Percentiles rank a stretch among this genome's conserved stretches.
phyloP scores from a whole-genome alignment of 371 early-diverging fungal species.

The Rhizomucor miehei region DNA sequence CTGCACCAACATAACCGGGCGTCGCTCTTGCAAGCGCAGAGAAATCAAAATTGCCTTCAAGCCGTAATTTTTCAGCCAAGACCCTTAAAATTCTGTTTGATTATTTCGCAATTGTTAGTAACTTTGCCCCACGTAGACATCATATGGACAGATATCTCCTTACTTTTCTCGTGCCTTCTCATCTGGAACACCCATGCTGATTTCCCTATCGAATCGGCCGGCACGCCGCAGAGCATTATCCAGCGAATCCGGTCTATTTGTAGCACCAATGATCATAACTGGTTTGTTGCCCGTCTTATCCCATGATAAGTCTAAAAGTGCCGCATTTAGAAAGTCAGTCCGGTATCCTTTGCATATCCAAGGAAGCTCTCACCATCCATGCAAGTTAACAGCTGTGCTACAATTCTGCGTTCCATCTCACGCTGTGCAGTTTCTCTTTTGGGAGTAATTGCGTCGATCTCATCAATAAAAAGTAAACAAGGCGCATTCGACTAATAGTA shows the following conservation, averaged over 20 bases:
- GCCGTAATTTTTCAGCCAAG: constrained; percentile 81
- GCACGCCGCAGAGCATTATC: constrained; percentile 97
- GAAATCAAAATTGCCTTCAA: constrained; percentile 90
- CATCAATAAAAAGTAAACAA: constrained; percentile 98
- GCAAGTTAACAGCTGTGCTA: constrained; percentile 98
- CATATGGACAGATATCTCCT: constrained; percentile 2
- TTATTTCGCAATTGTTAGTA: neutral
- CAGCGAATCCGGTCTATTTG: constrained; percentile 97
- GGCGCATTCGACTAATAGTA: constrained; percentile 66
- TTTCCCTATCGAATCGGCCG: constrained; percentile 98
- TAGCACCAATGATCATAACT: constrained; percentile 98
- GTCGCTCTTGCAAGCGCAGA: constrained; percentile 88
- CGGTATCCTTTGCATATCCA: neutral
- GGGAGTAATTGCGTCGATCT: constrained; percentile 99
- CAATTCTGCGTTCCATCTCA: constrained; percentile 99
- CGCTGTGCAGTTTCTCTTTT: constrained; percentile 99
- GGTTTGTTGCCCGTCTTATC: constrained; percentile 86
- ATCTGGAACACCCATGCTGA: constrained; percentile 97
- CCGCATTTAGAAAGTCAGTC: neutral
- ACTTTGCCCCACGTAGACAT: neutral
- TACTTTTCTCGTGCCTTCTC: constrained; percentile 88
- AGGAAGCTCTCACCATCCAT: constrained; percentile 81
- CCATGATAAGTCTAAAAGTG: constrained; percentile 65
- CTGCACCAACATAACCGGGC: constrained; percentile 99
- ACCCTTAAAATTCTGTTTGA: constrained; percentile 83